Base-by-base conservation (phyloP, 1,284 basidiomycete species). In the Testicularia cyperi region DNA sequence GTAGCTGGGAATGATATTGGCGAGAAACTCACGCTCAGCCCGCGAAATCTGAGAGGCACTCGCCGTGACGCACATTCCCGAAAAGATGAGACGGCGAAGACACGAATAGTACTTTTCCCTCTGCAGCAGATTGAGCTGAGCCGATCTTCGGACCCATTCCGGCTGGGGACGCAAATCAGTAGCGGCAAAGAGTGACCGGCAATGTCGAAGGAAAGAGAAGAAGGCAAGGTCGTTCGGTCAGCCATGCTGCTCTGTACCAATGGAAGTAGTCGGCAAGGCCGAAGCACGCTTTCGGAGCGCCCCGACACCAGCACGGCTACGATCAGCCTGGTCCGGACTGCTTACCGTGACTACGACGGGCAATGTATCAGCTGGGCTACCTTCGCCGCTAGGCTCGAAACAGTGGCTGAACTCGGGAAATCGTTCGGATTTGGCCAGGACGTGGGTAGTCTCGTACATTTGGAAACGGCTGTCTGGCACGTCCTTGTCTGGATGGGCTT, bases 41-140 rank as follows among this genome's bases (percentile, higher is more conserved):
- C 78, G 44, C 5, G 84, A 82, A 7, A 88, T 78, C 19, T 46
- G 38, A n/a, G 51, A 54, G 81, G 86, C 71, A 31, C 33, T 38
- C 38, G 56, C 58, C 24, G 84, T 86, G 13, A 88, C 82, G 26
- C 74, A 74, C 5, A 90, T 80, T 1, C 88, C 88, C 2, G 89
- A 91, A 77, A 92, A 92, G 48, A 91, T 81, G 80, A 84, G 83
- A 0, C 80, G 74, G 1, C 86, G 85, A 72, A 90, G 84, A 8
- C 87, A 81, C 4, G 88, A 90, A 78, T 85, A 92, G 66, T 80
- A 83, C 20, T 80, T 77, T 9, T 63, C 64, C n/a, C 60, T 62
- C 41, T 70, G 67, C 13, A 53, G 55, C 13, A 46, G 31, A 10
- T 41, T 39, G 9, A 69, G 58, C 19, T 45, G 41, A 9, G 58